Evolutionary conservation across 169 alveolate species (phyloP).

Genomic region (Plasmodium vinckei): DNA sequence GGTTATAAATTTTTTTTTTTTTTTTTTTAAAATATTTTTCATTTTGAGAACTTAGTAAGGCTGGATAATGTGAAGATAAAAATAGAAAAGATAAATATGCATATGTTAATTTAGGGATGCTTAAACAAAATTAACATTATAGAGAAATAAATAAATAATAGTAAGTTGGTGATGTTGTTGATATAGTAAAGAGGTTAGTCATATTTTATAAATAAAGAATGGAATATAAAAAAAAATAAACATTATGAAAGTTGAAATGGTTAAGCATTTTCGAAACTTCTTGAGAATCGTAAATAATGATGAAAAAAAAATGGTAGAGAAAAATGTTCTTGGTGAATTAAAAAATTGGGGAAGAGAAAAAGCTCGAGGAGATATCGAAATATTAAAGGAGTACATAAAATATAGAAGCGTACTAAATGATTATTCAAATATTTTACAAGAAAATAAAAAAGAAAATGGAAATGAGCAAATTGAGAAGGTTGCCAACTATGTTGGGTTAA

Average conservation of each 20-base stretch:
- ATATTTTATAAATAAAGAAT: no score
- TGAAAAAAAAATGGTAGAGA: conserved; percentile 22
- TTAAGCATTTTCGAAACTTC: conserved; percentile 11
- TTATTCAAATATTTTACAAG: conserved; percentile 10
- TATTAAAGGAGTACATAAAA: conserved; percentile 36
- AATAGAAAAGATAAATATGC: no score
- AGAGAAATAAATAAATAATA: no score
- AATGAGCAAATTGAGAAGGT: conserved; percentile 35
- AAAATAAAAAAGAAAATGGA: conserved; percentile 1
- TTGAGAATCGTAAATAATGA: conserved; percentile 36
- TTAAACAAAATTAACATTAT: no score
- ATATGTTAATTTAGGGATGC: no score
- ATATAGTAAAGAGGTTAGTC: no score
- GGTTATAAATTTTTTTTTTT: no score
- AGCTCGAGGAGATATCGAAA: conserved; percentile 1
- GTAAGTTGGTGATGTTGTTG: no score
- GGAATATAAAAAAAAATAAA: background rate
- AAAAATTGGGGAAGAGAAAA: conserved; percentile 58
- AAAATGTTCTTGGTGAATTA: conserved; percentile 13
- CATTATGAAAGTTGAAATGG: background rate
- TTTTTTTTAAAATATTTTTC: no score
- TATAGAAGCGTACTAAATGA: conserved; percentile 46
- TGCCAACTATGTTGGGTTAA: conserved; percentile 62
- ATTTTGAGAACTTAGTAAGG: no score
- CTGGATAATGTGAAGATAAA: no score